phyloP scores from a whole-genome alignment of 305 asterid genomes.

The Solanum hybrid region DNA sequence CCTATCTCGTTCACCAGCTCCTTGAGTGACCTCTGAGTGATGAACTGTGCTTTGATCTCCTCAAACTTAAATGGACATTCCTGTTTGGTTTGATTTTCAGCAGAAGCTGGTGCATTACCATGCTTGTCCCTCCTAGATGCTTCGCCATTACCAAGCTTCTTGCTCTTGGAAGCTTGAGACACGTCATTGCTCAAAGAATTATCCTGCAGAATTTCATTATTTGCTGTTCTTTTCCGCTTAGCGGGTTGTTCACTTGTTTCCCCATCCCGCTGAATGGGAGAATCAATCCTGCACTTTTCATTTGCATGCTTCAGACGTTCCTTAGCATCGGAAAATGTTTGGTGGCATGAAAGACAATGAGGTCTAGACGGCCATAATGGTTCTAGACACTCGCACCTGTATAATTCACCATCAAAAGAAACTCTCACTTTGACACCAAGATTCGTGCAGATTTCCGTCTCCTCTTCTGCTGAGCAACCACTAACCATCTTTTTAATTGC shows the following conservation, averaged over 20 bases:
- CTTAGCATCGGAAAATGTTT: constrained; percentile 41
- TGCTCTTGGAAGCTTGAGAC: constrained; percentile 26
- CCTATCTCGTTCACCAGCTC: constrained; percentile 64
- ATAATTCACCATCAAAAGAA: constrained; percentile 28
- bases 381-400: constrained; percentile 81
- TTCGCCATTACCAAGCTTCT: constrained; percentile 33
- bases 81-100: constrained; percentile 20
- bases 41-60: constrained; percentile 68
- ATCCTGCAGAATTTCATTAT: constrained; percentile 26
- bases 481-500: constrained; percentile 48
- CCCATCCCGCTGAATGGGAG: constrained; percentile 30
- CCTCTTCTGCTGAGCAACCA: constrained; percentile 31
- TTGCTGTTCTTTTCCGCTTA: constrained; percentile 36
- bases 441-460: constrained; percentile 16
- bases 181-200: constrained; percentile 22
- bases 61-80: constrained; percentile 59
- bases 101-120: constrained; percentile 26
- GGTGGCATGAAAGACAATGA: constrained; percentile 77
- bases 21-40: constrained; percentile 47
- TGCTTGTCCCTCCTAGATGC: constrained; percentile 33
- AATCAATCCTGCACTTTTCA: constrained; percentile 37
- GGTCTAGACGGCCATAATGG: constrained; percentile 57
- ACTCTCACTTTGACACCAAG: constrained; percentile 20
- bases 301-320: constrained; percentile 43
- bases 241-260: constrained; percentile 32